Evolutionary conservation across 768 basidiomycete genomes (phyloP).

Genomic region (Mycena leptocephala): DNA sequence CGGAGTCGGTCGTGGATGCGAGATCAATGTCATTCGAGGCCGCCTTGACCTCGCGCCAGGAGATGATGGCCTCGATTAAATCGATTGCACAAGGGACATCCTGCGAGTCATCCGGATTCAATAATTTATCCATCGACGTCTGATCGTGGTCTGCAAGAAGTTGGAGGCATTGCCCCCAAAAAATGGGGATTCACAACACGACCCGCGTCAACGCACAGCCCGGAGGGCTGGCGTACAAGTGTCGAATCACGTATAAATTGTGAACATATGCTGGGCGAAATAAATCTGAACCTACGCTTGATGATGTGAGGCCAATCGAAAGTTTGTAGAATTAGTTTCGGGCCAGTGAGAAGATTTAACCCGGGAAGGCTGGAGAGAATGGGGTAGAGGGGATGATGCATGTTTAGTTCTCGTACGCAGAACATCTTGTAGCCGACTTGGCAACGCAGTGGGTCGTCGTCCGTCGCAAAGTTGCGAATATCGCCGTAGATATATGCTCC

Average conservation of each 20-base stretch:
- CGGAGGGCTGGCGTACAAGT: conserved; percentile 4
- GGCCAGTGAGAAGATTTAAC: conserved; percentile 31
- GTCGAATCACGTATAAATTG: conserved; percentile 23
- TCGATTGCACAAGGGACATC: conserved; percentile 49
- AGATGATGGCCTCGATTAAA: conserved; percentile 36
- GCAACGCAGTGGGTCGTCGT: conserved; percentile 32
- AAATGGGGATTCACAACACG: conserved; percentile 38
- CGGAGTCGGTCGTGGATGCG: no score
- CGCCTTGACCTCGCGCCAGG: background rate
- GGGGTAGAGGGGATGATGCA: background rate
- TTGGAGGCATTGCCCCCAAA: conserved; percentile 36
- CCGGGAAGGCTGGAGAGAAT: conserved; percentile 18
- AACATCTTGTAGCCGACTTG: conserved; percentile 21
- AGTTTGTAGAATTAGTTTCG: conserved; percentile 16
- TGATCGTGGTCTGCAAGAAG: conserved; percentile 26
- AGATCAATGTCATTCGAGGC: no score
- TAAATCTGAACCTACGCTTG: conserved; percentile 29
- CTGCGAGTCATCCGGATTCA: conserved; percentile 47
- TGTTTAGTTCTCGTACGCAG: background rate
- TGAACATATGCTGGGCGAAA: background rate
- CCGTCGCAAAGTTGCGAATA: conserved; percentile 34
- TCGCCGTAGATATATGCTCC: background rate
- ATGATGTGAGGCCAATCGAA: conserved; percentile 35
- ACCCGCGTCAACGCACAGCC: conserved; percentile 9
- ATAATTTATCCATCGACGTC: conserved; percentile 38